These are phyloP conservation scores for Clitocybe nebularis DNA, from an alignment of 1,284 basidiomycete species.

Conservation along the genomic window DNA sequence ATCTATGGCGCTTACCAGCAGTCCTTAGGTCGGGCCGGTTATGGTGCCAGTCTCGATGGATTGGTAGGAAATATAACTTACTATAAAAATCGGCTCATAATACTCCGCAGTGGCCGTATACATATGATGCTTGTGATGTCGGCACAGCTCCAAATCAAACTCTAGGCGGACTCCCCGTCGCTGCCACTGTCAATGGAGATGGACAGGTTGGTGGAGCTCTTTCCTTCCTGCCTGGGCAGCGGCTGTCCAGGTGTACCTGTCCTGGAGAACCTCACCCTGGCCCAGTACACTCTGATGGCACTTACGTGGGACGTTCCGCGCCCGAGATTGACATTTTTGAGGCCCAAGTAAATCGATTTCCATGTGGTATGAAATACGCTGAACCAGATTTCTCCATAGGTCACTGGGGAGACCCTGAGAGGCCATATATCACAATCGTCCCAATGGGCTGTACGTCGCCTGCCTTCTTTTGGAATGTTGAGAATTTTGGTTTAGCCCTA, in stretches of 20 bases:
- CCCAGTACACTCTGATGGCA: conserved; percentile 55
- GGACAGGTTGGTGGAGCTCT: conserved; percentile 30
- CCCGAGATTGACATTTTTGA: conserved; percentile 84
- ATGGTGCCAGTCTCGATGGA: conserved; percentile 15
- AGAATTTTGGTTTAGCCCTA: neutral
- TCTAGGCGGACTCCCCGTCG: conserved; percentile 33
- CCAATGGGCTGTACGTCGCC: conserved; percentile 63
- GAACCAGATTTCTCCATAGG: conserved; percentile 16
- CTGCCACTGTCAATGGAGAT: conserved; percentile 49
- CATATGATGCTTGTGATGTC: conserved; percentile 72
- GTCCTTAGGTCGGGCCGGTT: conserved; percentile 37
- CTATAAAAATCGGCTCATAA: neutral
- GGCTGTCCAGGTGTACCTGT: conserved; percentile 80
- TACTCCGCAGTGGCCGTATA: conserved; percentile 63
- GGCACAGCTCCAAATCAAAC: conserved; percentile 67
- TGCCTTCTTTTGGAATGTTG: too few relatives aligned
- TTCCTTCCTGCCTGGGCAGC: conserved; percentile 76
- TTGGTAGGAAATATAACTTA: neutral
- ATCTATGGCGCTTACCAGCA: too few relatives aligned
- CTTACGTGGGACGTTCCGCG: conserved; percentile 70
- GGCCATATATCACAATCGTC: conserved; percentile 67
- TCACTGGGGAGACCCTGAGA: conserved; percentile 30
- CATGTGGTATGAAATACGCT: neutral
- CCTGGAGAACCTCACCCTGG: conserved; percentile 73
- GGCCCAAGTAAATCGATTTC: conserved; percentile 42